Evolutionary conservation across 1,284 basidiomycete species (phyloP), one percentile per base, ranked within the genome.

Genomic region (Marasmius fiardii): DNA sequence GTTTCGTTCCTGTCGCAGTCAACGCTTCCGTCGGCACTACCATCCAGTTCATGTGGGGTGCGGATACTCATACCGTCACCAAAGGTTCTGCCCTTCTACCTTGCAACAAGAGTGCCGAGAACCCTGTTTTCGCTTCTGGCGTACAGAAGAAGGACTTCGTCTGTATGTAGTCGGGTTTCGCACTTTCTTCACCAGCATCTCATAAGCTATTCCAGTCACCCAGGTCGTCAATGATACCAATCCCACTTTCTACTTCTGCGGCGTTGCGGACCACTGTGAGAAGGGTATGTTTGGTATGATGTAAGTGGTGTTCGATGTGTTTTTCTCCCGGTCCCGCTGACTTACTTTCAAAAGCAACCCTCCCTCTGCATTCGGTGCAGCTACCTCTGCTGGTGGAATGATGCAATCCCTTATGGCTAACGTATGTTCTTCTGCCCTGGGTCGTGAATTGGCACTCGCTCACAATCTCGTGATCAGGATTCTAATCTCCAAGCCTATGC

Each of bases 281-380:
- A 84, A 86, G 78, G 88, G 88, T 63, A 91, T 91, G 88, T 90
- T 89, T 68, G 88, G 87, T 73, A 81, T 88, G 72, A 82, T 88
- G 76, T 76, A 63, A 45, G 72, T 62, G 28, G 3, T 52, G 26
- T 20, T 31, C 6, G 37, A 6, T 31, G 56, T 18, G 31, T 26
- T 33, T 16, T 10, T 31, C n/a, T 31, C 28, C 10, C 28, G n/a
- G 44, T 20, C 34, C 16, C 52, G 54, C 52, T 65, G 14, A 58
- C 52, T 52, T 58, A 45, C 11, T 33, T 48, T 20, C 54, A 28
- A n/a, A n/a, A 79, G 77, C 66, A 90, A 90, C 78, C 82, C 86
- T 26, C 77, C 81, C 14, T 80, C 71, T 63, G 74, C 74, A 31
- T 64, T 68, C 52, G 69, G 68, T 54, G 63, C 74, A 52, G 65